These are phyloP conservation scores for Penicillium herquei DNA, from an alignment of 495 filamentous ascomycete genomes.

Conservation along the genomic window DNA sequence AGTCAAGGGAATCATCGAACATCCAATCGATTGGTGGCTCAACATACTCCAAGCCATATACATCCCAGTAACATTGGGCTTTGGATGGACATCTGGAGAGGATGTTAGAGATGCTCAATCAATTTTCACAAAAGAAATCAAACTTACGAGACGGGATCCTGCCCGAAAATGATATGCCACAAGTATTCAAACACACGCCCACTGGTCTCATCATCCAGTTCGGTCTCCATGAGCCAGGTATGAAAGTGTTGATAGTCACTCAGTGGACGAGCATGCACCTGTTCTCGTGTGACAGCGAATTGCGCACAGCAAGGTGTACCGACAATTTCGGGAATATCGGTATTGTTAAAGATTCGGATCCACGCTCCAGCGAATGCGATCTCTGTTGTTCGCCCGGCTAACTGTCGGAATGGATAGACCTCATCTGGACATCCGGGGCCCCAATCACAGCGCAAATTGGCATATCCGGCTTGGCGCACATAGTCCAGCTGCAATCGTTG, in stretches of 20 bases:
- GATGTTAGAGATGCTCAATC: constrained; percentile 9
- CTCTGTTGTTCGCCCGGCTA: constrained; percentile 20
- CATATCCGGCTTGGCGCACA: constrained; percentile 45
- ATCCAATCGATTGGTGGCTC: constrained; percentile 4
- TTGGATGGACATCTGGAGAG: constrained; percentile 31
- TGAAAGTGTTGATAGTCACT: constrained; percentile 56
- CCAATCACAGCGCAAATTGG: constrained; percentile 48
- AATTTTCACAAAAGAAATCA: neutral
- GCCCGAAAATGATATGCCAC: constrained; percentile 67
- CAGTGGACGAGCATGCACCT: constrained; percentile 45
- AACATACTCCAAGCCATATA: constrained; percentile 26
- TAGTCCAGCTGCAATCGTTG: constrained; percentile 38
- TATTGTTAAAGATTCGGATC: constrained; percentile 45
- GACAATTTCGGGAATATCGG: constrained; percentile 44
- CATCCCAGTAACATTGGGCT: constrained; percentile 29
- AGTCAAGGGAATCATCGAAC: neutral
- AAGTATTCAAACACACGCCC: constrained; percentile 69
- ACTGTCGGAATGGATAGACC: constrained; percentile 35
- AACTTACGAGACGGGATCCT: constrained; percentile 38
- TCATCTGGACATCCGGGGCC: constrained; percentile 46
- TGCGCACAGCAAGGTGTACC: constrained; percentile 65
- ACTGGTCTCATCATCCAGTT: constrained; percentile 53
- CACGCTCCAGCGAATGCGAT: constrained; percentile 35
- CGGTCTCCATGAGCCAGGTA: constrained; percentile 60
- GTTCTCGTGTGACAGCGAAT: constrained; percentile 60